Percentiles rank a stretch among this genome's conserved stretches.
phyloP scores from a whole-genome alignment of 2,329 filamentous ascomycete species.

The Aureobasidium sp. region DNA sequence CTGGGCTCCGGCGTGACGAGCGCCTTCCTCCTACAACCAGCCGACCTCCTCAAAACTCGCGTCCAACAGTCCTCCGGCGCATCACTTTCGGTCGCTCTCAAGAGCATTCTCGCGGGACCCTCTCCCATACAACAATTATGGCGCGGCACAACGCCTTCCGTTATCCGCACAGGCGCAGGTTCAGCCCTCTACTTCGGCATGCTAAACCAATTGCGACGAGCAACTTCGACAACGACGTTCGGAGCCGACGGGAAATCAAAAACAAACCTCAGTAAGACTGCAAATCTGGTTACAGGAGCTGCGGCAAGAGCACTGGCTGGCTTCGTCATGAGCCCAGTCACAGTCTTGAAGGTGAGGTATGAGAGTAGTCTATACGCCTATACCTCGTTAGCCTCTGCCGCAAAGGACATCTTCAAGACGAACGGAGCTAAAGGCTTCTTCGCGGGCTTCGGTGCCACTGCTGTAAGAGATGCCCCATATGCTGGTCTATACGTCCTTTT shows the following conservation, averaged over 20 bases:
- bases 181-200: constrained; percentile 90
- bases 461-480: constrained; percentile 90
- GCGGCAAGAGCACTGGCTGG: constrained; percentile 78
- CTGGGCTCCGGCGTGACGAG: constrained; percentile 81
- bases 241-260: background rate
- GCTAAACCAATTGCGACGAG: constrained; percentile 55
- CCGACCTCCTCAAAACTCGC: constrained; percentile 92
- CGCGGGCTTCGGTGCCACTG: constrained; percentile 86
- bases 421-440: constrained; percentile 84
- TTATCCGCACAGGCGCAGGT: constrained; percentile 87
- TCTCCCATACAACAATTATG: constrained; percentile 70
- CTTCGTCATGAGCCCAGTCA: constrained; percentile 90
- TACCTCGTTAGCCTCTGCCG: constrained; percentile 64
- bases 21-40: constrained; percentile 84
- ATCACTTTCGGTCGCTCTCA: constrained; percentile 60
- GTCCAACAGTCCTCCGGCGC: constrained; percentile 76
- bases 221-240: constrained; percentile 19
- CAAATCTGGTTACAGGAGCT: constrained; percentile 80
- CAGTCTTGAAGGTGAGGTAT: constrained; percentile 92
- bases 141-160: constrained; percentile 86
- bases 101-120: constrained; percentile 59
- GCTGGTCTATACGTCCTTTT: constrained; percentile 90
- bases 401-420: constrained; percentile 61
- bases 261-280: constrained; percentile 65
- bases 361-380: constrained; percentile 85